These are phyloP conservation scores for Nothophoma quercina DNA, from an alignment of 2,329 filamentous ascomycete species.

Conservation along the genomic window DNA sequence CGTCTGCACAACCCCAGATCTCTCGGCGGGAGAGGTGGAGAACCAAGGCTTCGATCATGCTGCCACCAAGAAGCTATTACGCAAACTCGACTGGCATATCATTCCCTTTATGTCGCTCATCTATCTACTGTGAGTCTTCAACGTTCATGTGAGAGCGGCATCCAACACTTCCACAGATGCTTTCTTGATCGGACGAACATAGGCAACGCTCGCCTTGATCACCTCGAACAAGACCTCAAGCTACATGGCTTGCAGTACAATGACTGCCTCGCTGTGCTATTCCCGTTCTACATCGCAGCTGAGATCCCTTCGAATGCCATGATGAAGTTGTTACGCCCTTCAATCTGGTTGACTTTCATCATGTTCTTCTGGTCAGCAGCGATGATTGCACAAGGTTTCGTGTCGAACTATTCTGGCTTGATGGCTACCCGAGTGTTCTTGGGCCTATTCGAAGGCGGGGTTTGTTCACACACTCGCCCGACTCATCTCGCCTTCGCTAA, in stretches of 20 bases:
- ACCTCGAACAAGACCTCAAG: conserved; percentile 47
- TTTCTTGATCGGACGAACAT: conserved; percentile 63
- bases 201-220: conserved; percentile 52
- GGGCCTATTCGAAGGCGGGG: conserved; percentile 41
- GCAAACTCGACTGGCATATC: conserved; percentile 63
- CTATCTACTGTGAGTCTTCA: conserved; percentile 57
- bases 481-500: neutral
- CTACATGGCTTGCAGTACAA: conserved; percentile 62
- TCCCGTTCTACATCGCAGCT: conserved; percentile 61
- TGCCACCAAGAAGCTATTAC: conserved; percentile 60
- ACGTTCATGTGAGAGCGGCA: neutral
- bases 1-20: conserved; percentile 15
- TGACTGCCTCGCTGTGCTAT: conserved; percentile 64
- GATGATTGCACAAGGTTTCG: conserved; percentile 44
- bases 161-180: conserved; percentile 41
- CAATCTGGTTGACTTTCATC: conserved; percentile 47
- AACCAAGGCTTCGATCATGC: conserved; percentile 46
- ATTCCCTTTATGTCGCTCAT: conserved; percentile 67
- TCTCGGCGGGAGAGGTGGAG: conserved; percentile 32
- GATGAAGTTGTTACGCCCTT: conserved; percentile 55
- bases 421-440: conserved; percentile 45
- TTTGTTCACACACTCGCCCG: neutral
- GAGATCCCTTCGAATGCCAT: conserved; percentile 66
- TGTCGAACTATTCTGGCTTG: conserved; percentile 39
- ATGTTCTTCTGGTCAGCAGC: conserved; percentile 46